Conservation (phyloP, 371 early-diverging fungal genomes). For the Neoconidiobolus thromboides region DNA sequence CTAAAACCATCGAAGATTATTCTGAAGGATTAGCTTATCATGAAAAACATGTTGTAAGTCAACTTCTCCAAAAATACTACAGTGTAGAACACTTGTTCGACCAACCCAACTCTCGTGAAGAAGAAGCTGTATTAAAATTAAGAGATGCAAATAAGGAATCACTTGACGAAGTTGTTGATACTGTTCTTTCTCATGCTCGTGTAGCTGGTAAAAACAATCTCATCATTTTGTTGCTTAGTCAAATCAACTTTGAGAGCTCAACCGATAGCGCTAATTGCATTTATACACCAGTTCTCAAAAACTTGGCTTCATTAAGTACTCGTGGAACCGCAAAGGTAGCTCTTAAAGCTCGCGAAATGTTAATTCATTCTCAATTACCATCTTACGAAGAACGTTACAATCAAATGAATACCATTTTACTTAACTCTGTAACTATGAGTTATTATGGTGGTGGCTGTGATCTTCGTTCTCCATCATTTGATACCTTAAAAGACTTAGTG, state of each 20-base stretch:
- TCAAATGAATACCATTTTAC: constrained; percentile 69
- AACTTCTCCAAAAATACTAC: constrained; percentile 65
- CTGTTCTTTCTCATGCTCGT: constrained; percentile 70
- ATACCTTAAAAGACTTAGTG: constrained; percentile 70
- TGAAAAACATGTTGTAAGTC: constrained; percentile 46
- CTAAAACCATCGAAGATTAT: constrained; percentile 42
- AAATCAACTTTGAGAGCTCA: constrained; percentile 38
- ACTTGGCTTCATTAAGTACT: constrained; percentile 59
- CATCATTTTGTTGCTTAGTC: constrained; percentile 54
- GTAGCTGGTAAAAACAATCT: constrained; percentile 58
- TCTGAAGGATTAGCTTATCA: constrained; percentile 53
- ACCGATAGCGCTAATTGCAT: constrained; percentile 44
- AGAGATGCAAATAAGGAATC: constrained; percentile 74
- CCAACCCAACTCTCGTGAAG: constrained; percentile 45
- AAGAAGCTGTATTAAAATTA: constrained; percentile 63
- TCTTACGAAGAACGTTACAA: constrained; percentile 73
- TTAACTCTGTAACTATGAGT: constrained; percentile 54
- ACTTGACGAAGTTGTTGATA: constrained; percentile 47
- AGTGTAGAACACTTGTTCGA: constrained; percentile 71
- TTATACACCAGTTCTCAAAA: constrained; percentile 63
- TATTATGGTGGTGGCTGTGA: constrained; percentile 50
- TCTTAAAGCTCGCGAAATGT: constrained; percentile 77
- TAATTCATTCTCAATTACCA: constrained; percentile 84
- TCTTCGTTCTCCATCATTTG: constrained; percentile 54
- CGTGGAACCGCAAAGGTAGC: constrained; percentile 70